Conservation (phyloP, 2,329 filamentous ascomycete genomes). For the Claviceps fusiformis region DNA sequence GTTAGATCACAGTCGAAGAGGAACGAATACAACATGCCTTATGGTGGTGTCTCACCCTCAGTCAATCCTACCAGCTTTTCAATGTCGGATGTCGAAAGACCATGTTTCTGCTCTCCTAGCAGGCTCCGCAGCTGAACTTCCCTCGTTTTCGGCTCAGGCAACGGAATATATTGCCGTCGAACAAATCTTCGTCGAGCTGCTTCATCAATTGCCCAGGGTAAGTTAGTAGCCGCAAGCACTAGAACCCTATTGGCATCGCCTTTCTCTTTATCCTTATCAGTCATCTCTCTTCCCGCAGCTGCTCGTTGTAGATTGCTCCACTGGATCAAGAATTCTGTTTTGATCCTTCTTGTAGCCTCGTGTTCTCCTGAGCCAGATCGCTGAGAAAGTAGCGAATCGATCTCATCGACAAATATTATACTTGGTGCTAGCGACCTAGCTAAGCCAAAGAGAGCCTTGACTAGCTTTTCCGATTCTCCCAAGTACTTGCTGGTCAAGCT, state of each 20-base stretch:
- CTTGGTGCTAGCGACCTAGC: constrained; percentile 81
- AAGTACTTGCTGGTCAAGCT: constrained; percentile 92
- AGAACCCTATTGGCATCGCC: constrained; percentile 81
- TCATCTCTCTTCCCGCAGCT: constrained; percentile 68
- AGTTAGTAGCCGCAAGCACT: constrained; percentile 86
- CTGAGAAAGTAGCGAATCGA: constrained; percentile 81
- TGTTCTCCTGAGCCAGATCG: constrained; percentile 76
- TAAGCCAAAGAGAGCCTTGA: constrained; percentile 79
- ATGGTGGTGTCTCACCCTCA: constrained; percentile 47
- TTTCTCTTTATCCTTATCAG: constrained; percentile 49
- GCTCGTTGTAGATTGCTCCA: constrained; percentile 92
- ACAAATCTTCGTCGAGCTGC: constrained; percentile 85
- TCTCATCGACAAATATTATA: constrained; percentile 98
- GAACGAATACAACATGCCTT: background rate
- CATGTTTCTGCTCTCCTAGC: constrained; percentile 77
- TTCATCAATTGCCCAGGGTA: constrained; percentile 97
- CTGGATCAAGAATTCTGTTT: constrained; percentile 95
- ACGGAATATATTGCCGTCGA: constrained; percentile 84
- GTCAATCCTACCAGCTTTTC: constrained; percentile 62
- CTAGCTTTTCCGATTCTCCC: constrained; percentile 91
- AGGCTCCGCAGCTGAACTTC: constrained; percentile 66
- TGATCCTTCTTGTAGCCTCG: constrained; percentile 84
- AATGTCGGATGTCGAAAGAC: constrained; percentile 58
- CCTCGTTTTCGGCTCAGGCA: constrained; percentile 75
- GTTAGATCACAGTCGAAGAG: background rate